A percentile compares a stretch with the other conserved stretches of the same genome.
Evolutionary conservation across 2,329 filamentous ascomycete genomes (phyloP).

Genomic region (Arthrobotrys megalospora): DNA sequence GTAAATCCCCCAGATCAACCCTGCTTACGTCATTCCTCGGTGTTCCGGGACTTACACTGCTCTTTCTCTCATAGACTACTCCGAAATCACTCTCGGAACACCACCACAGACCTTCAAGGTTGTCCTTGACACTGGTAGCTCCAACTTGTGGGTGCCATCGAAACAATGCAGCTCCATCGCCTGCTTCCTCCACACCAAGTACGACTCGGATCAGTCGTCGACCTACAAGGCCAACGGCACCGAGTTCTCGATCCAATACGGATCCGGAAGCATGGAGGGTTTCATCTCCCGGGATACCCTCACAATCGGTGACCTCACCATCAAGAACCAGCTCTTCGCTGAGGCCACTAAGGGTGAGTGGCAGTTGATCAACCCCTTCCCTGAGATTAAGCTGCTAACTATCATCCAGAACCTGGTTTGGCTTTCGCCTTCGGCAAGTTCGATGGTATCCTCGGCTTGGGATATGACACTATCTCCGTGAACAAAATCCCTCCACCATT

Average conservation of each 20-base stretch:
- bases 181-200: conserved; percentile 97
- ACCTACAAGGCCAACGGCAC: conserved; percentile 95
- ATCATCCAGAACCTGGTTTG: conserved; percentile 84
- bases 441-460: conserved; percentile 95
- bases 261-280: conserved; percentile 92
- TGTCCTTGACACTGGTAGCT: conserved; percentile 97
- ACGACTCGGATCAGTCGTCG: conserved; percentile 89
- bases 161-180: conserved; percentile 92
- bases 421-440: conserved; percentile 98
- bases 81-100: conserved; percentile 91
- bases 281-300: conserved; percentile 92
- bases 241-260: conserved; percentile 92
- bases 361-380: neutral
- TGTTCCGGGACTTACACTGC: conserved; percentile 27
- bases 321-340: conserved; percentile 93
- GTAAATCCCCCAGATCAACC: conserved; percentile 72
- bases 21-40: conserved; percentile 29
- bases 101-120: conserved; percentile 98
- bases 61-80: conserved; percentile 79
- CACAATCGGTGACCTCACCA: conserved; percentile 87
- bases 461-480: conserved; percentile 96
- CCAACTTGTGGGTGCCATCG: conserved; percentile 98
- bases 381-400: conserved; percentile 4
- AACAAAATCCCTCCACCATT: conserved; percentile 95
- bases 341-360: conserved; percentile 78